These are phyloP conservation scores for Lathyrus tuberosus DNA, from an alignment of 306 rosid genomes.

Conservation along the genomic window DNA sequence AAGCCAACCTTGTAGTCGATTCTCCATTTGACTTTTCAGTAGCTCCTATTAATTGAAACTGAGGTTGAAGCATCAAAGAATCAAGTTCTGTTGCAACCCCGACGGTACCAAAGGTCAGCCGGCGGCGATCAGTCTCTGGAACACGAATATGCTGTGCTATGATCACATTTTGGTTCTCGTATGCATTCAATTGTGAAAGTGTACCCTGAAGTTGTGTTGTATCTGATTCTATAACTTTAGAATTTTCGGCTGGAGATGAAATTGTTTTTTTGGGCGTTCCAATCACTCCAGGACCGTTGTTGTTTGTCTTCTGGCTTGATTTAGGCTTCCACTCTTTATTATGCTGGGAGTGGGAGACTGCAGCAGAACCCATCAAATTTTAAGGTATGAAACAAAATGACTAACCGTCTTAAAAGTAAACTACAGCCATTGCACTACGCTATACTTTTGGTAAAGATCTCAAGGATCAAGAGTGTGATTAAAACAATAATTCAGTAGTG, in stretches of 20 bases:
- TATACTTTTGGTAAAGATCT: not conserved
- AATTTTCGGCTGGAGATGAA: constrained; percentile 60
- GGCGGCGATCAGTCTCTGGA: constrained; percentile 78
- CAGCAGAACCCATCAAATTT: constrained; percentile 47
- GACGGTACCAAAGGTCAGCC: constrained; percentile 89
- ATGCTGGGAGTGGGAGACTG: constrained; percentile 85
- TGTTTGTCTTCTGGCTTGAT: constrained; percentile 71
- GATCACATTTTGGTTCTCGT: constrained; percentile 78
- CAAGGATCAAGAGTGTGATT: not conserved
- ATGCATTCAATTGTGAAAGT: constrained; percentile 53
- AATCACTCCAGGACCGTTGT: constrained; percentile 72
- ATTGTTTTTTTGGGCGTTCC: constrained; percentile 74
- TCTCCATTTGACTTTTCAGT: constrained; percentile 59
- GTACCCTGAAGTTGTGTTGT: constrained; percentile 62
- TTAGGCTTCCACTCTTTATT: constrained; percentile 98
- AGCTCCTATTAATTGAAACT: constrained; percentile 50
- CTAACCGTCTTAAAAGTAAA: constrained; percentile 6
- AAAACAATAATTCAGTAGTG: constrained; percentile 14
- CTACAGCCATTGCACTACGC: constrained; percentile 12
- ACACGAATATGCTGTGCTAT: constrained; percentile 93
- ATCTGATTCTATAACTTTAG: constrained; percentile 57
- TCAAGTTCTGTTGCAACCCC: constrained; percentile 72
- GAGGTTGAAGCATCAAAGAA: constrained; percentile 52
- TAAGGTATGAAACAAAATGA: constrained; percentile 25
- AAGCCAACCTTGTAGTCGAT: constrained; percentile 65